phyloP scores from a whole-genome alignment of 1,139 yeast genomes.

The Yamadazyma blattariae region DNA sequence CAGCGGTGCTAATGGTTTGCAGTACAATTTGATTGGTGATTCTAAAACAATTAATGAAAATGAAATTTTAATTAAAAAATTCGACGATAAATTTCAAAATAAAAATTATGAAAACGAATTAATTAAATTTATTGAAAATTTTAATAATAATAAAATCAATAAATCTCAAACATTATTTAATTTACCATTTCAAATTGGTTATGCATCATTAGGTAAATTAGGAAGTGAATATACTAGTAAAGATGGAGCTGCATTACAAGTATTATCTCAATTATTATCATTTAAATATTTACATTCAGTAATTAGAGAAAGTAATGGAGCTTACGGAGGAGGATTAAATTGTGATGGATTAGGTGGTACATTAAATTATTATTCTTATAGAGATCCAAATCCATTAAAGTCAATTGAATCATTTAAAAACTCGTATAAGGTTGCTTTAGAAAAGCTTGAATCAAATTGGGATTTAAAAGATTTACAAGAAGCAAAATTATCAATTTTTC shows the following conservation, averaged over 20 bases:
- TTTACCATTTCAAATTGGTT: slow-evolving; percentile 88
- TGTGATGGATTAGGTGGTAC: slow-evolving; percentile 82
- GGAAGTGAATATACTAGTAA: slow-evolving; percentile 67
- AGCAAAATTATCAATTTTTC: slow-evolving; percentile 88
- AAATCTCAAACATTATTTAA: slow-evolving; percentile 47
- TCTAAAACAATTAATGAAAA: slow-evolving; percentile 36
- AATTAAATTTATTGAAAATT: slow-evolving; percentile 9
- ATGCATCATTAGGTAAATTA: slow-evolving; percentile 64
- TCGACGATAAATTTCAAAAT: slow-evolving; percentile 20
- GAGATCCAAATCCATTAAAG: slow-evolving; percentile 85
- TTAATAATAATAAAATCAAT: slow-evolving; percentile 6
- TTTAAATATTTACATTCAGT: slow-evolving; percentile 85
- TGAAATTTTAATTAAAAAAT: slow-evolving; percentile 37
- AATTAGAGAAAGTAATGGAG: slow-evolving; percentile 94
- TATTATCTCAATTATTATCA: slow-evolving; percentile 75
- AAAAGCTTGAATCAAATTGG: slow-evolving; percentile 45
- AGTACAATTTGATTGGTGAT: slow-evolving; percentile 62
- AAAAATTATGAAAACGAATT: slow-evolving; percentile 9
- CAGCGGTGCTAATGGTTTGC: slow-evolving; percentile 27
- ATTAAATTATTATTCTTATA: slow-evolving; percentile 80
- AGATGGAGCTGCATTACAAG: slow-evolving; percentile 85
- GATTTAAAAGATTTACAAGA: slow-evolving; percentile 70
- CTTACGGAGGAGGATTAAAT: slow-evolving; percentile 93
- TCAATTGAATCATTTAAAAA: slow-evolving; percentile 61
- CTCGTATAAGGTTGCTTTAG: slow-evolving; percentile 56